Percentiles rank a stretch among this genome's conserved stretches.
phyloP scores from a whole-genome alignment of 108 stramenopile genomes.

The Schizochytrium sp. region DNA sequence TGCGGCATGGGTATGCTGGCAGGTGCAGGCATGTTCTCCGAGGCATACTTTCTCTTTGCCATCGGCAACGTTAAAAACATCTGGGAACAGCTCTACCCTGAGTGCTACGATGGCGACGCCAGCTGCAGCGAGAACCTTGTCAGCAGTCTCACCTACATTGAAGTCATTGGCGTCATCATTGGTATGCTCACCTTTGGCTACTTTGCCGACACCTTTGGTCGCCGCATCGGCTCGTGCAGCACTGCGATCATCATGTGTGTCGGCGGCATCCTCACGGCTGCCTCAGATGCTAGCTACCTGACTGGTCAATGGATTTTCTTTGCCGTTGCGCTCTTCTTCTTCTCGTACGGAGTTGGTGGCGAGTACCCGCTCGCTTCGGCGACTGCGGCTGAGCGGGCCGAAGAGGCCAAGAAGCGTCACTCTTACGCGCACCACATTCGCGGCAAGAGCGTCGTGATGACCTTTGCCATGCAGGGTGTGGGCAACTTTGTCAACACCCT shows the following conservation, averaged over 20 bases:
- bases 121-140: background rate
- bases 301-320: background rate
- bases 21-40: background rate
- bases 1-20: background rate
- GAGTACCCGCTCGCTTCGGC: slow-evolving; percentile 50
- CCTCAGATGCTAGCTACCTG: background rate
- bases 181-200: slow-evolving; percentile 9
- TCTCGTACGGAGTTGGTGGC: slow-evolving; percentile 50
- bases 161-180: background rate
- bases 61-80: slow-evolving; percentile 13
- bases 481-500: slow-evolving; percentile 21
- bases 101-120: background rate
- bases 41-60: slow-evolving; percentile 8
- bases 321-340: background rate
- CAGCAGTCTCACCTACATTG: background rate
- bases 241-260: background rate
- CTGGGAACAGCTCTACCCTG: background rate
- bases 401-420: background rate
- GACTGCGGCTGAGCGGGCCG: slow-evolving; percentile 30
- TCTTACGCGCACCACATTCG: background rate
- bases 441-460: slow-evolving; percentile 26
- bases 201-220: background rate
- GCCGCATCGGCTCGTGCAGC: background rate
- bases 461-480: slow-evolving; percentile 52
- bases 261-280: background rate